Evolutionary conservation across 139 green algal species (phyloP).

Genomic region (Raphidocelis subcapitata): DNA sequence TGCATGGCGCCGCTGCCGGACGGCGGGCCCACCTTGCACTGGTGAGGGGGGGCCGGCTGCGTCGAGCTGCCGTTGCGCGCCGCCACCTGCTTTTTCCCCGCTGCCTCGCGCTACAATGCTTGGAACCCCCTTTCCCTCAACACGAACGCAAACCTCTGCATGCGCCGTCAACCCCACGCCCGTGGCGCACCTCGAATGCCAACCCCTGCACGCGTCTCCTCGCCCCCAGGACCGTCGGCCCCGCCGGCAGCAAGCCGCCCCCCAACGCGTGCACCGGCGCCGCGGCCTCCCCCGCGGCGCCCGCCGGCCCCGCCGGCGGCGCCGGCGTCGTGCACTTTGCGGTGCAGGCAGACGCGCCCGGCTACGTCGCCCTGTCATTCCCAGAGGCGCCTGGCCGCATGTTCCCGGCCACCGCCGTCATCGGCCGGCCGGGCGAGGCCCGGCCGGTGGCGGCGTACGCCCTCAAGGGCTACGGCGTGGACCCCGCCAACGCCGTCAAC

Average conservation of each 20-base stretch:
- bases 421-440: neutral
- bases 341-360: neutral
- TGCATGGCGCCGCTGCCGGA: neutral
- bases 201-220: too few species aligned
- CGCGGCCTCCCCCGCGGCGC: neutral
- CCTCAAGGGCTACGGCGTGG: neutral
- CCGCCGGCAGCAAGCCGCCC: too few species aligned
- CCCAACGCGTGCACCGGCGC: neutral
- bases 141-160: too few species aligned
- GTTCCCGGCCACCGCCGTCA: slow-evolving; percentile 9
- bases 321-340: slow-evolving; percentile 5
- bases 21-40: neutral
- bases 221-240: too few species aligned
- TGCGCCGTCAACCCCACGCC: too few species aligned
- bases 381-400: neutral
- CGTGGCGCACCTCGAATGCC: too few species aligned
- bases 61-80: too few species aligned
- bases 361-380: slow-evolving; percentile 4
- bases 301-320: neutral
- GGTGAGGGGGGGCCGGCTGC: neutral
- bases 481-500: neutral
- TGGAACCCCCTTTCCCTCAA: too few species aligned
- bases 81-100: too few species aligned
- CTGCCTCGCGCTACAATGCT: too few species aligned
- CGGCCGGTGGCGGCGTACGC: neutral